Evolutionary conservation across 192 early-diverging fungal genomes (phyloP), one percentile per base, ranked within the genome.

Genomic region (Dissophora globulifera): DNA sequence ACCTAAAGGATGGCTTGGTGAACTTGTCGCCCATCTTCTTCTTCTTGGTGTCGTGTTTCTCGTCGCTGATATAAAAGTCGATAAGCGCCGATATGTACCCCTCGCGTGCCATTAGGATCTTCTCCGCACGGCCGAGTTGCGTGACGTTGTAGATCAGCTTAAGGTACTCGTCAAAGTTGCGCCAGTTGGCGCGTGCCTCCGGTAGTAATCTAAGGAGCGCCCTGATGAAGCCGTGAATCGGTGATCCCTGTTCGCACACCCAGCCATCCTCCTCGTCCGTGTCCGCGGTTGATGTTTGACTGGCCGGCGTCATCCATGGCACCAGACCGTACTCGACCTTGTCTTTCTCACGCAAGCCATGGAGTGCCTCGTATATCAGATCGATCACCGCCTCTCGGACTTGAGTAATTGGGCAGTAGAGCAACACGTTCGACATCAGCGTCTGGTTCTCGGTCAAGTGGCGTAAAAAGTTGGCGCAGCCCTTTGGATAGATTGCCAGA

Each of bases 11-110:
- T 4, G 81, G 81, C 22, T 76, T 68, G 1, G 81, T 79, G 56
- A 83, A 83, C 62, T 83, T 83, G 56, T 83, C 81, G 22, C 81
- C 81, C 81, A 83, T 83, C 58, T 69, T 79, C 58, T 69, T 66
- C 51, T 80, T 78, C 53, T 74, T 67, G 45, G 50, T 46, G 20
- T 72, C 70, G 25, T 41, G 32, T 22, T 46, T 66, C 48, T 83
- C 81, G 30, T 83, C 81, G 38, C 62, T 48, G 10, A 72, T 54
- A 26, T 79, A 83, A 48, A 83, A 63, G 31, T 78, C 67, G 9
- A 71, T 46, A 11, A 80, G 56, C 19, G 78, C 71, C 5, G 78
- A 53, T 19, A 83, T 19, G 22, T 76, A 76, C 47, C 78, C 71
- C 27, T 60, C 57, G 6, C 56, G 62, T 17, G 78, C 63, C 78